Conservation (phyloP, 1,284 basidiomycete species). For the Fomitopsis schrenkii region DNA sequence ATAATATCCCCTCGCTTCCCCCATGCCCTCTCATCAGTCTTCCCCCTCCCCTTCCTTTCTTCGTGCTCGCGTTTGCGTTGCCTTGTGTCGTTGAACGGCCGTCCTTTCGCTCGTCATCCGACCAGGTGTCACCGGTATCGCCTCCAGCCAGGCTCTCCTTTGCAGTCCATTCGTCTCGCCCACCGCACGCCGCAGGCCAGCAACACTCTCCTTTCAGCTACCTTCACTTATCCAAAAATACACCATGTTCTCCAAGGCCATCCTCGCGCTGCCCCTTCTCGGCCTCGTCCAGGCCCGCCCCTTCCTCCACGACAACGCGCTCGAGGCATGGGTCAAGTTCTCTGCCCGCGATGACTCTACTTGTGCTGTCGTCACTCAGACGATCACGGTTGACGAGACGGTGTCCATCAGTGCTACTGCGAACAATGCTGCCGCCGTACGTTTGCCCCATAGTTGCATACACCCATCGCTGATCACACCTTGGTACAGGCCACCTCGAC, state of each 20-base stretch:
- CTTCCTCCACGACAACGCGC: neutral
- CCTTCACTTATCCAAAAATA: neutral
- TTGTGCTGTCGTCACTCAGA: neutral
- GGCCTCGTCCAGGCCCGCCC: neutral
- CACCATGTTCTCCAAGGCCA: conserved; percentile 1
- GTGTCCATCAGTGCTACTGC: neutral
- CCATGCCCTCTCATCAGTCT: neutral
- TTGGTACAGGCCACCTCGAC: neutral
- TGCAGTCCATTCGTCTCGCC: conserved; percentile 2
- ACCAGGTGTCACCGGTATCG: conserved; percentile 4
- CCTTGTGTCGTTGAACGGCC: conserved; percentile 9
- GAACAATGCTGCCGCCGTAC: neutral
- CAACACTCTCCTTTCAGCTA: neutral
- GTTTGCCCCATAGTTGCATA: neutral
- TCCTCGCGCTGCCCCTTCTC: neutral
- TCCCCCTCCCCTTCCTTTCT: neutral
- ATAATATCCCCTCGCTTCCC: neutral
- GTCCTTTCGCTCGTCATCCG: conserved; percentile 4
- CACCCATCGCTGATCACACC: no score
- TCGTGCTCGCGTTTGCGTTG: neutral
- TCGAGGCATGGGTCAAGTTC: neutral
- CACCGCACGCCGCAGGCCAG: conserved; percentile 4
- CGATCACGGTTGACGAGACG: neutral
- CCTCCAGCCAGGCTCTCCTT: neutral
- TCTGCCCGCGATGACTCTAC: neutral